phyloP scores from a whole-genome alignment of 345 rosid species.

The Streptanthus diversifolius region DNA sequence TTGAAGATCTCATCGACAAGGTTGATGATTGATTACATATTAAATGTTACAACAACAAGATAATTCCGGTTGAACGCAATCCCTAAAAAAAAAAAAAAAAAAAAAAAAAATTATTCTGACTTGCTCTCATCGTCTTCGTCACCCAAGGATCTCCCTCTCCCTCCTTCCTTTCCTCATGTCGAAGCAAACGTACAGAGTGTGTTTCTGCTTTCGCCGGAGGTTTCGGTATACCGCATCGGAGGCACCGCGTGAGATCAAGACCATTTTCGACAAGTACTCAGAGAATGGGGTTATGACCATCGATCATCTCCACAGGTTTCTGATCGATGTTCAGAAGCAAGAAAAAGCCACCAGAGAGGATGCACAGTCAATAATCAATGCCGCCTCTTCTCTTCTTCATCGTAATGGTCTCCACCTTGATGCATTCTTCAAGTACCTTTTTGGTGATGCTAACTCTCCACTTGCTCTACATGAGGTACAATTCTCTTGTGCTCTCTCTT shows the following conservation, averaged over 20 bases:
- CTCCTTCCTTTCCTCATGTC: conserved; percentile 10
- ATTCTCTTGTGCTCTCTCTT: background rate
- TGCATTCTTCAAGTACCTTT: conserved; percentile 61
- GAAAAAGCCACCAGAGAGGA: conserved; percentile 45
- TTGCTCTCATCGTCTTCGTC: conserved; percentile 15
- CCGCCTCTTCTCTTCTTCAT: conserved; percentile 41
- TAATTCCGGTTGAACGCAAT: background rate
- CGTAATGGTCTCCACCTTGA: conserved; percentile 52
- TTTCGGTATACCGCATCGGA: conserved; percentile 54
- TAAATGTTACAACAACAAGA: background rate
- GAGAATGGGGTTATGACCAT: conserved; percentile 53
- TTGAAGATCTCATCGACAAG: background rate
- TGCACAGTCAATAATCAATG: conserved; percentile 45
- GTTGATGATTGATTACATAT: background rate
- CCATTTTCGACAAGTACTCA: conserved; percentile 45
- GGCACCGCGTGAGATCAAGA: conserved; percentile 53
- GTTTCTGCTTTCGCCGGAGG: conserved; percentile 60
- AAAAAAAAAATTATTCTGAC: background rate
- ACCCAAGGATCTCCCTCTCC: conserved; percentile 2
- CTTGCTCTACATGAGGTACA: conserved; percentile 43
- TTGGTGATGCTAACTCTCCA: conserved; percentile 53
- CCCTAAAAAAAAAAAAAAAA: conserved; percentile 3
- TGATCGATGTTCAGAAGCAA: conserved; percentile 57
- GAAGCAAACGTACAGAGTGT: conserved; percentile 56
- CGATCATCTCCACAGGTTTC: conserved; percentile 49